Base-by-base conservation (phyloP, 2,329 filamentous ascomycete genomes). In the Parascedosporium putredinis region DNA sequence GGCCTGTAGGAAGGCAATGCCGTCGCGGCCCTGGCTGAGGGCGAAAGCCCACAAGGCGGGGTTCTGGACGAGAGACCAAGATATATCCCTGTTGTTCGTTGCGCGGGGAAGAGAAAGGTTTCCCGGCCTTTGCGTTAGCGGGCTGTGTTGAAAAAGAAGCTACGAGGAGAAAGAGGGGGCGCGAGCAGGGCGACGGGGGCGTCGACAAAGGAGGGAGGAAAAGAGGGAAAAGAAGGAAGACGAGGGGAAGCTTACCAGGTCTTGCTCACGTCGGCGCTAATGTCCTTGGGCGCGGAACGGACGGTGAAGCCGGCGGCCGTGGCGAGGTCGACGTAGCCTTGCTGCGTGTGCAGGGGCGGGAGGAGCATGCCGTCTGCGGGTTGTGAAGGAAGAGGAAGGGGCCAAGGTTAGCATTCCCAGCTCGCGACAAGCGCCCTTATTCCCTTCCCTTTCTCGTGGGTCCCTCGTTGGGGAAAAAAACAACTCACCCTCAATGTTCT, bases 351-450 rank as follows among this genome's bases (percentile, higher is more conserved):
- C 18, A 81, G 65, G 5, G 74, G 73, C 5, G 78, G 78, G 16
- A 81, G 68, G 31, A 81, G 65, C 76, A 81, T 81, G 25, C 76
- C 77, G 57, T 80, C 75, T 76, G 42, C n/a, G n/a, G n/a, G n/a
- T n/a, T n/a, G n/a, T n/a, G n/a, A n/a, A n/a, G n/a, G n/a, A n/a
- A n/a, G n/a, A n/a, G n/a, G n/a, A n/a, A n/a, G n/a, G n/a, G n/a
- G n/a, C n/a, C n/a, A n/a, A n/a, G n/a, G n/a, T n/a, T n/a, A n/a
- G n/a, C n/a, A n/a, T n/a, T n/a, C n/a, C n/a, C n/a, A n/a, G n/a
- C n/a, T n/a, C n/a, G n/a, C n/a, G n/a, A n/a, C n/a, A n/a, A n/a
- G n/a, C n/a, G n/a, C n/a, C n/a, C n/a, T n/a, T n/a, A n/a, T n/a
- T n/a, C n/a, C n/a, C n/a, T n/a, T n/a, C n/a, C n/a, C n/a, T n/a